These are phyloP conservation scores for Komagataella phaffii DNA, from an alignment of 805 yeast genomes.

Conservation along the genomic window DNA sequence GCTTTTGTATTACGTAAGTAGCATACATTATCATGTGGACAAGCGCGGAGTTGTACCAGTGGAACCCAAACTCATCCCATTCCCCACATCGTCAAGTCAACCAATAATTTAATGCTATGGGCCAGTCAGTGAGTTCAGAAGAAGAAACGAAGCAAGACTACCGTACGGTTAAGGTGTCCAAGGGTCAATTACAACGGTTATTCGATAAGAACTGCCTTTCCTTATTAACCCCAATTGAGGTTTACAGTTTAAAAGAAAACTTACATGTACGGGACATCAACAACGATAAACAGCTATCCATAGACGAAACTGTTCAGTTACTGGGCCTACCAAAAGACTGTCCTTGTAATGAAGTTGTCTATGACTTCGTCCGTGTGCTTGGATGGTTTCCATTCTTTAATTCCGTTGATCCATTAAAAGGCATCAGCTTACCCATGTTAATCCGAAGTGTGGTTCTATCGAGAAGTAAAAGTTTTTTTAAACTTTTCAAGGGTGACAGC, in stretches of 20 bases:
- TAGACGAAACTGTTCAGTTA: not conserved
- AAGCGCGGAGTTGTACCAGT: not conserved
- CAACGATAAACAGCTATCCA: not conserved
- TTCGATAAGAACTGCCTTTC: conserved; percentile 9
- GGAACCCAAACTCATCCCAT: conserved; percentile 1
- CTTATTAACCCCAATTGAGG: conserved; percentile 11
- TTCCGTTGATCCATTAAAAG: not conserved
- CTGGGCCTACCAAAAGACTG: not conserved
- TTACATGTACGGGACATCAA: not conserved
- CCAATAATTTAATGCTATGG: conserved; percentile 6
- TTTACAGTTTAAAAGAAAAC: conserved; percentile 2
- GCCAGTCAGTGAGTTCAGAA: conserved; percentile 9
- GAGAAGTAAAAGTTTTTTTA: not conserved
- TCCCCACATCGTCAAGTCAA: not conserved
- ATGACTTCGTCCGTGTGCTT: not conserved
- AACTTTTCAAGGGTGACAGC: not conserved
- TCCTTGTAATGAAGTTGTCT: not conserved
- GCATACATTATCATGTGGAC: not conserved
- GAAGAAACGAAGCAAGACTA: conserved; percentile 3
- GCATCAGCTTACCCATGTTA: not conserved
- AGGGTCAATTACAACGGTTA: conserved; percentile 7
- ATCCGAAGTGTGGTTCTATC: not conserved
- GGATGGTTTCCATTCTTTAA: not conserved
- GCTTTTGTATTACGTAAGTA: not conserved
- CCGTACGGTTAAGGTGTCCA: conserved; percentile 4